Conservation (phyloP, 2,329 filamentous ascomycete genomes). For the Penicillium sp. region DNA sequence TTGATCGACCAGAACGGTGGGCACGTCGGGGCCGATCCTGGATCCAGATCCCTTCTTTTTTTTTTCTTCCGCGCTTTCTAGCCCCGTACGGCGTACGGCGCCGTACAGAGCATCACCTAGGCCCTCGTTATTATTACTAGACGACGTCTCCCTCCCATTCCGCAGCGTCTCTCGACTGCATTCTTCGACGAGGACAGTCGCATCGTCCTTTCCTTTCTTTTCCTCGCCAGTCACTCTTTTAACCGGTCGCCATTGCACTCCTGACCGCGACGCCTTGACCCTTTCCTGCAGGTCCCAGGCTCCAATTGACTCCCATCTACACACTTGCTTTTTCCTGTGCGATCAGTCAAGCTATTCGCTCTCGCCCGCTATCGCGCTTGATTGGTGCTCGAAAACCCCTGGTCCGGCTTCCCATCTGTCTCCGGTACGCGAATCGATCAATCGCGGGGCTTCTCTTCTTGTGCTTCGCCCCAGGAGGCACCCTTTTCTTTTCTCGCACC, state of each 20-base stretch:
- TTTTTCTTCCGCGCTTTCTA: conserved; percentile 5
- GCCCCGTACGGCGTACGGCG: conserved; percentile 12
- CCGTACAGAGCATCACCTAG: no score
- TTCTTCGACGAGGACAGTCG: no score
- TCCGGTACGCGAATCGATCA: conserved; percentile 12
- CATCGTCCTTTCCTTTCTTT: no score
- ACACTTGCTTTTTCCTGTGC: conserved; percentile 9
- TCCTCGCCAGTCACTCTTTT: no score
- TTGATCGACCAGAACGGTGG: conserved; percentile 20
- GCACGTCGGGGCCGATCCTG: conserved; percentile 19
- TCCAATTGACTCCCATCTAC: neutral
- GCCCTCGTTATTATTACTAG: no score
- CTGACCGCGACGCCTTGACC: no score
- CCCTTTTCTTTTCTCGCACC: conserved; percentile 2
- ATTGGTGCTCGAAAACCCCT: conserved; percentile 16
- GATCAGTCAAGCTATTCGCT: conserved; percentile 14
- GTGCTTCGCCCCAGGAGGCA: conserved; percentile 5
- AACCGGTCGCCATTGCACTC: no score
- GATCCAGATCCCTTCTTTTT: conserved; percentile 19
- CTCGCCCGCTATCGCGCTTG: conserved; percentile 1
- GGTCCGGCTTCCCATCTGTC: conserved; percentile 2
- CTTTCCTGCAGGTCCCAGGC: no score
- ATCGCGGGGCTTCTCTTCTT: conserved; percentile 10
- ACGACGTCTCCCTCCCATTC: no score
- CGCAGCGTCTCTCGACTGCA: no score